A percentile compares a stretch with the other conserved stretches of the same genome.
phyloP scores from a whole-genome alignment of 148 eudicot genomes.

The Dianthus caryophyllus region DNA sequence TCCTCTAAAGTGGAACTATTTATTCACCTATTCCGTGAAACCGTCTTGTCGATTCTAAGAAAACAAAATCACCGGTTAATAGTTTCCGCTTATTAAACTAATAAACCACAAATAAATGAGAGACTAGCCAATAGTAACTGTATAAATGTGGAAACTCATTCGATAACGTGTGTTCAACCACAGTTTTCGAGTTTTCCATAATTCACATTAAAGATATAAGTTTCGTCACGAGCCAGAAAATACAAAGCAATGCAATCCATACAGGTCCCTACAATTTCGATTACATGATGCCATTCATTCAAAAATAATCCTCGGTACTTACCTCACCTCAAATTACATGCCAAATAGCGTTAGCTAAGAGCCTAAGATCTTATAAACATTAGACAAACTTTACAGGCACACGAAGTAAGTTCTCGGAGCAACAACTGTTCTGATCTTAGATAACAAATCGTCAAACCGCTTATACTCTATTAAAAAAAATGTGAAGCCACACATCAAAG shows the following conservation, averaged over 20 bases:
- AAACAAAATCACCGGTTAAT: too few relatives aligned
- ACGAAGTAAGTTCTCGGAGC: neutral
- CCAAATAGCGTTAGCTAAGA: neutral
- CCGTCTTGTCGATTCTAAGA: too few relatives aligned
- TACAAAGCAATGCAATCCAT: conserved; percentile 4
- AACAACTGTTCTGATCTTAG: neutral
- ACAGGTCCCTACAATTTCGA: neutral
- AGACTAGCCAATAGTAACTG: too few relatives aligned
- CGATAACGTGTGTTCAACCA: too few relatives aligned
- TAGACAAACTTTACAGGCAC: neutral
- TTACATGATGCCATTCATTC: neutral
- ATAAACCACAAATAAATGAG: too few relatives aligned
- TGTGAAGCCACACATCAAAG: neutral
- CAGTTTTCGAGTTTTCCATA: neutral
- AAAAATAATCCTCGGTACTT: neutral
- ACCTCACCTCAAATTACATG: neutral
- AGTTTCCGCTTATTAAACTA: too few relatives aligned
- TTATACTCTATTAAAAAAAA: too few relatives aligned
- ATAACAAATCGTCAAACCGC: neutral
- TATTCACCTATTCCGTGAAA: too few relatives aligned
- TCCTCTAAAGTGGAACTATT: too few relatives aligned
- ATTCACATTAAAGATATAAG: neutral
- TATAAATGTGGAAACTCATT: too few relatives aligned
- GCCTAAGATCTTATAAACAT: neutral
- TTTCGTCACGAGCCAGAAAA: neutral